Conservation (phyloP, 805 yeast genomes). For the Metschnikowia matae region DNA sequence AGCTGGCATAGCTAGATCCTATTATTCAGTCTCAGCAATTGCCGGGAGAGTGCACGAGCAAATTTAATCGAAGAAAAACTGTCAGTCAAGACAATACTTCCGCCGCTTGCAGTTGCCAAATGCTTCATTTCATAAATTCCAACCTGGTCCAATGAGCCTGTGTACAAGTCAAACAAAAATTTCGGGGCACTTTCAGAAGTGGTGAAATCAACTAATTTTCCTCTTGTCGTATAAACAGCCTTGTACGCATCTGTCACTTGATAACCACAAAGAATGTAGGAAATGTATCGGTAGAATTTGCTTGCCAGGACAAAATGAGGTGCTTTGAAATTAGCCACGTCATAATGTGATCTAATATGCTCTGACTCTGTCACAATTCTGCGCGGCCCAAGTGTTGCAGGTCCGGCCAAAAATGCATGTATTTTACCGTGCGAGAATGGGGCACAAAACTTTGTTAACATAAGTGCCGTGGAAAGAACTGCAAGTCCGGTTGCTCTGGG, state of each 20-base stretch:
- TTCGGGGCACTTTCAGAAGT: conserved; percentile 16
- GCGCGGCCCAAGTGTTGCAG: conserved; percentile 38
- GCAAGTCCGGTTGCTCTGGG: conserved; percentile 36
- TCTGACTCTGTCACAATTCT: conserved; percentile 20
- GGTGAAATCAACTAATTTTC: conserved; percentile 23
- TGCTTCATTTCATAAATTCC: conserved; percentile 42
- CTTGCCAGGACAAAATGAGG: conserved; percentile 23
- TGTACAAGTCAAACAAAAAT: conserved; percentile 33
- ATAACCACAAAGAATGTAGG: conserved; percentile 29
- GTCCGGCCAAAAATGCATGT: conserved; percentile 33
- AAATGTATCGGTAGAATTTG: conserved; percentile 27
- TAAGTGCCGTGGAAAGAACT: conserved; percentile 19
- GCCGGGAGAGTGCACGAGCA: conserved; percentile 12
- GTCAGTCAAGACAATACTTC: conserved; percentile 27
- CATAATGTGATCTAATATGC: conserved; percentile 33
- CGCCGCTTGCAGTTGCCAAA: conserved; percentile 31
- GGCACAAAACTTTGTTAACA: conserved; percentile 20
- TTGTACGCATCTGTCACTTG: conserved; percentile 17
- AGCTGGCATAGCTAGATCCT: conserved; percentile 16
- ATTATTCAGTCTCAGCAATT: conserved; percentile 1
- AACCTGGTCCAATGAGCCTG: conserved; percentile 39
- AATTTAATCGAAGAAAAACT: conserved; percentile 27
- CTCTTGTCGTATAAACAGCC: conserved; percentile 13
- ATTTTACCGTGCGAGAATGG: conserved; percentile 26
- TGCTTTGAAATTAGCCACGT: conserved; percentile 28